Conservation (phyloP, 176 grass and related monocot species). For the Dactylis glomerata region DNA sequence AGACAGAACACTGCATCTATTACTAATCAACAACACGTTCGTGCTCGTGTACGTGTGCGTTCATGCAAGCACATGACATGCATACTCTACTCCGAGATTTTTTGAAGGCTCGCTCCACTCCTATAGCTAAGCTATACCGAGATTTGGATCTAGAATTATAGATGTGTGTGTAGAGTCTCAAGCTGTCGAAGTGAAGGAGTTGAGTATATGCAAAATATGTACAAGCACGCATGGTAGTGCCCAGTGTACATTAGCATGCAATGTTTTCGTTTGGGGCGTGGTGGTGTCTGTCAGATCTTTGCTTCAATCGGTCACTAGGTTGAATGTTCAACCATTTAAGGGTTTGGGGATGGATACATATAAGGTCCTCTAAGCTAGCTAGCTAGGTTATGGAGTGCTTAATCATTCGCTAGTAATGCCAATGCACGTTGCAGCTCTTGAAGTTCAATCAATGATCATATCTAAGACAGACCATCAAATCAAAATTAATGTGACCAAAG, state of each 20-base stretch:
- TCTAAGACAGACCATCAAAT: neutral
- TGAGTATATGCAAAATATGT: constrained; percentile 25
- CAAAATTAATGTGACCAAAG: neutral
- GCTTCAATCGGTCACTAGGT: constrained; percentile 25
- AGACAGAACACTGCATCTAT: constrained; percentile 28
- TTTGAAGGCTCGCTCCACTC: neutral
- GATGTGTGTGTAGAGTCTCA: constrained; percentile 18
- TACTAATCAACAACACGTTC: constrained; percentile 1
- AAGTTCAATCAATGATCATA: neutral
- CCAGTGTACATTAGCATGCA: constrained; percentile 34
- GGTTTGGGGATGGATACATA: neutral
- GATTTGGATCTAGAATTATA: constrained; percentile 20
- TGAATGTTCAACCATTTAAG: constrained; percentile 29
- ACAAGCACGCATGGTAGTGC: constrained; percentile 28
- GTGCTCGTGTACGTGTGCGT: neutral
- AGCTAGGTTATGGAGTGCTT: neutral
- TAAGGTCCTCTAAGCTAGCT: neutral
- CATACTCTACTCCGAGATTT: neutral
- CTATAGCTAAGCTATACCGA: neutral
- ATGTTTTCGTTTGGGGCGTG: constrained; percentile 6
- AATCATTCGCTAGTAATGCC: neutral
- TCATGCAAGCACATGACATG: constrained; percentile 42
- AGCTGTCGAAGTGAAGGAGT: neutral
- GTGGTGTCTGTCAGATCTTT: constrained; percentile 32
- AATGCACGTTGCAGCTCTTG: neutral